These are phyloP conservation scores for Bruguiera gymnorhiza DNA, from an alignment of 345 rosid species.

Conservation along the genomic window DNA sequence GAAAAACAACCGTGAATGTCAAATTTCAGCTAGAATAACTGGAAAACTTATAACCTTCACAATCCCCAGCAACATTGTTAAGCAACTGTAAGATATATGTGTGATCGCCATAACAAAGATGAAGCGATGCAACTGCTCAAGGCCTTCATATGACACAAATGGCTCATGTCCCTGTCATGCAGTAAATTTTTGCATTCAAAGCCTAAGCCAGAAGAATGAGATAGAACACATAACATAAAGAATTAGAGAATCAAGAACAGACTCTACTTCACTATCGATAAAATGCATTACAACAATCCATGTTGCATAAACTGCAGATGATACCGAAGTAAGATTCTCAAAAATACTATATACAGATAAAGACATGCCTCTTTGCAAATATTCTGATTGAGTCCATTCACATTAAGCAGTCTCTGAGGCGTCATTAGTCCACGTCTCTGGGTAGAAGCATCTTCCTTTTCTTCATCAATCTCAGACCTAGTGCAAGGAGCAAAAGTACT, in stretches of 20 bases:
- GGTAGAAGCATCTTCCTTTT: conserved; percentile 42
- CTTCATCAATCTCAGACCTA: conserved; percentile 51
- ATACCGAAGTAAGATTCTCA: neutral
- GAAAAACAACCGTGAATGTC: conserved; percentile 12
- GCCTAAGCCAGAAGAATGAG: neutral
- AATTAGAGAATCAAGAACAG: neutral
- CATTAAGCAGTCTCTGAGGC: conserved; percentile 52
- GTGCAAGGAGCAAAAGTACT: conserved; percentile 77
- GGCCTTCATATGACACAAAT: conserved; percentile 86
- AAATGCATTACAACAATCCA: neutral
- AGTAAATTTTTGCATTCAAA: conserved; percentile 14
- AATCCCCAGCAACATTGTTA: conserved; percentile 89
- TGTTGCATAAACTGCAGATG: neutral
- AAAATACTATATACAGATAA: conserved; percentile 7
- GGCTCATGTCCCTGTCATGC: conserved; percentile 73
- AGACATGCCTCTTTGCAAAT: conserved; percentile 69
- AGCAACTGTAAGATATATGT: conserved; percentile 88
- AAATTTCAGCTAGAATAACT: conserved; percentile 7
- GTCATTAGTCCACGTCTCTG: conserved; percentile 48
- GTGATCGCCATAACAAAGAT: conserved; percentile 98
- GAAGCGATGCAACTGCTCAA: conserved; percentile 95
- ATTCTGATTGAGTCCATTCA: conserved; percentile 41
- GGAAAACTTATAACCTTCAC: conserved; percentile 60
- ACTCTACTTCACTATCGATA: neutral
- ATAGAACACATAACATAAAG: neutral